Percentiles rank a stretch among this genome's conserved stretches.
Conservation (phyloP, 768 basidiomycete genomes). For the Auricularia cornea region DNA sequence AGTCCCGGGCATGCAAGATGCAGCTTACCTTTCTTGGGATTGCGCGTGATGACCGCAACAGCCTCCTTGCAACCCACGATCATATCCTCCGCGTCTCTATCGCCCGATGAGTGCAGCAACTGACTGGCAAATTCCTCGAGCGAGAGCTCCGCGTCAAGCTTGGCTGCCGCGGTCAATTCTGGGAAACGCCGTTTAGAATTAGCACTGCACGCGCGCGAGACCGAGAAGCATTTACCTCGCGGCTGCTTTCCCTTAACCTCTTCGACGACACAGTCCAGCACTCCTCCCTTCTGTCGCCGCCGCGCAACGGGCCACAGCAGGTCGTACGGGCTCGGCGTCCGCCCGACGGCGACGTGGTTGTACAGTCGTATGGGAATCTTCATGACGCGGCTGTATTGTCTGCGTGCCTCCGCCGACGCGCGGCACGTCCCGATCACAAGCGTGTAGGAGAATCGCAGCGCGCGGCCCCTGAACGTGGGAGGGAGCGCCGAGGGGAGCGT, state of each 20-base stretch:
- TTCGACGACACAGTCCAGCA: conserved; percentile 18
- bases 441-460: conserved; percentile 81
- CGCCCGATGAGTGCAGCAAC: neutral
- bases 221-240: neutral
- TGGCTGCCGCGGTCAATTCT: neutral
- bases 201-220: too few relatives aligned
- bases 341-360: conserved; percentile 66
- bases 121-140: neutral
- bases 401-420: conserved; percentile 21
- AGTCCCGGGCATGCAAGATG: neutral
- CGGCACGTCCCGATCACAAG: conserved; percentile 84
- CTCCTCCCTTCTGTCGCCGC: conserved; percentile 17
- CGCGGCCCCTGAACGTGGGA: conserved; percentile 82
- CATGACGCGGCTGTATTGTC: conserved; percentile 57
- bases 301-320: conserved; percentile 67
- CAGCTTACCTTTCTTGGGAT: conserved; percentile 73
- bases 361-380: conserved; percentile 88
- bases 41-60: conserved; percentile 84
- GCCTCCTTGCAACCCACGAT: conserved; percentile 62
- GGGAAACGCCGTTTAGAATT: neutral
- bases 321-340: conserved; percentile 62
- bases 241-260: conserved; percentile 9
- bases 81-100: conserved; percentile 28
- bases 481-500: conserved; percentile 72
- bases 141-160: neutral